A percentile compares a stretch with the other conserved stretches of the same genome.
phyloP scores from a whole-genome alignment of 441 rosid genomes.

The Gossypium lobatum region DNA sequence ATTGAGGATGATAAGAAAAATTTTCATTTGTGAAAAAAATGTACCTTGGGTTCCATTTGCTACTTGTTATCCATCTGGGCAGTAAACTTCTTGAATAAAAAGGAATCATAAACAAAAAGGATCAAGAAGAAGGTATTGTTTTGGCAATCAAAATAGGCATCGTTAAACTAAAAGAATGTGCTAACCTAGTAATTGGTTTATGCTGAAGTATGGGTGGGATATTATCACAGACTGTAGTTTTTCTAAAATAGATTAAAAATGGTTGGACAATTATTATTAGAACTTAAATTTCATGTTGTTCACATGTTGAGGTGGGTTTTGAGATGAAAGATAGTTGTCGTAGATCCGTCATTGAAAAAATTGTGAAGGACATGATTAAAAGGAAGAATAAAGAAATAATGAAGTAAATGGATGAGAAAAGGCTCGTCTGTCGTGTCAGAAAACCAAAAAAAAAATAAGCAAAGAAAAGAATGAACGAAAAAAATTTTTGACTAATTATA shows the following conservation, averaged over 20 bases:
- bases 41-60: slow-evolving; percentile 44
- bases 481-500: not conserved
- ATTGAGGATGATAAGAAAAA: not conserved
- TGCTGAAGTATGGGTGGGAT: slow-evolving; percentile 45
- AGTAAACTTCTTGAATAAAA: slow-evolving; percentile 60
- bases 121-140: slow-evolving; percentile 2
- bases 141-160: slow-evolving; percentile 7
- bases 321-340: too few species aligned
- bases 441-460: not conserved
- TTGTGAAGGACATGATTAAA: not conserved
- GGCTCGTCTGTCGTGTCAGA: not conserved
- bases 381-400: too few species aligned
- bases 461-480: too few species aligned
- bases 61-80: slow-evolving; percentile 68
- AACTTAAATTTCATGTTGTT: not conserved
- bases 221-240: slow-evolving; percentile 36
- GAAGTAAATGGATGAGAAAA: not conserved
- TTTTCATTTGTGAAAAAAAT: not conserved
- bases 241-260: slow-evolving; percentile 27
- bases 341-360: not conserved
- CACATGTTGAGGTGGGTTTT: not conserved
- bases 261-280: slow-evolving; percentile 22
- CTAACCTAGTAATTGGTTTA: slow-evolving; percentile 85
- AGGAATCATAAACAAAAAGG: slow-evolving; percentile 12
- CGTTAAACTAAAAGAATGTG: slow-evolving; percentile 1